A percentile compares a stretch with the other conserved stretches of the same genome.
phyloP scores from a whole-genome alignment of 164 flowering plant species.

The Saururus chinensis region DNA sequence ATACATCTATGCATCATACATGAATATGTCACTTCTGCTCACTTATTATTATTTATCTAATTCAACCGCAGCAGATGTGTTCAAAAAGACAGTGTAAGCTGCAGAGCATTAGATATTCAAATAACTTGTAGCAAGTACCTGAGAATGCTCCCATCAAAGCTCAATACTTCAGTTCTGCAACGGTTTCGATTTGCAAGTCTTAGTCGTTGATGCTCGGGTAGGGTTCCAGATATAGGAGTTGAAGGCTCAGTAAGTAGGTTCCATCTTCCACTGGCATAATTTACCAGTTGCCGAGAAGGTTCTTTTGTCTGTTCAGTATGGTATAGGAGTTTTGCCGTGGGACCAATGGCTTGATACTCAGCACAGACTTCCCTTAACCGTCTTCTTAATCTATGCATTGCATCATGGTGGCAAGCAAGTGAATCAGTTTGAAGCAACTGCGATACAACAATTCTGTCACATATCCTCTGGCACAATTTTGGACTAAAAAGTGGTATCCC shows the following conservation, averaged over 20 bases:
- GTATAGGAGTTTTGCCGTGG: constrained; percentile 73
- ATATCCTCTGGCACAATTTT: constrained; percentile 64
- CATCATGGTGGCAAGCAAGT: constrained; percentile 59
- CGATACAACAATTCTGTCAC: constrained; percentile 71
- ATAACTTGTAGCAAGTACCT: constrained; percentile 48
- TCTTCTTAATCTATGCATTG: constrained; percentile 70
- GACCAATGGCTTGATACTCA: constrained; percentile 83
- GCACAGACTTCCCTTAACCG: constrained; percentile 73
- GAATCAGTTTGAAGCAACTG: constrained; percentile 75
- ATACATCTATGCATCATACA: too few species aligned
- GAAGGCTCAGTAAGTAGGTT: constrained; percentile 87
- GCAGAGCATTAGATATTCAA: too few species aligned
- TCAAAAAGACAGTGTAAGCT: too few species aligned
- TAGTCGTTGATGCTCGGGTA: constrained; percentile 63
- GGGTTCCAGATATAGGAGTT: constrained; percentile 78
- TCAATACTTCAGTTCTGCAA: constrained; percentile 72
- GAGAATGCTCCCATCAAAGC: constrained; percentile 93
- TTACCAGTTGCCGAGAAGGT: constrained; percentile 45
- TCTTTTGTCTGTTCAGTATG: constrained; percentile 63
- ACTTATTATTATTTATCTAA: too few species aligned
- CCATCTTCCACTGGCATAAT: constrained; percentile 97
- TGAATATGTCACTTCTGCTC: too few species aligned
- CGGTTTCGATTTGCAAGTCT: constrained; percentile 79
- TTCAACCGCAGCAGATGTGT: too few species aligned
- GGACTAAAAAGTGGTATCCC: constrained; percentile 96